Percentiles rank a stretch among this genome's conserved stretches.
Evolutionary conservation across 2,329 filamentous ascomycete genomes (phyloP).

Genomic region (Ophiostoma quercus): DNA sequence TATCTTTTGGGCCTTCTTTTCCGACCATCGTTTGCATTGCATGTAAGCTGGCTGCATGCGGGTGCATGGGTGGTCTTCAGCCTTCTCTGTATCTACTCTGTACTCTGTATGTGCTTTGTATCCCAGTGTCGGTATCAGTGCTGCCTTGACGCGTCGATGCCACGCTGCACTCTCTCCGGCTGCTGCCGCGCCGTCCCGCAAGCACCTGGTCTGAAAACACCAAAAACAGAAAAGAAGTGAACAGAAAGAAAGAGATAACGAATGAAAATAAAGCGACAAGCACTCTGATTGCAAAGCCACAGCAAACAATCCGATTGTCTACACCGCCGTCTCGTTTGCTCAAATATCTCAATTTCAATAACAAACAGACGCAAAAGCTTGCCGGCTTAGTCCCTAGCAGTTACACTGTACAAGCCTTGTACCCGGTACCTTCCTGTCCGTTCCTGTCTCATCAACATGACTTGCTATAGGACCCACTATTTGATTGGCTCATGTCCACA

Average conservation of each 20-base stretch:
- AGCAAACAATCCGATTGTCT: not conserved
- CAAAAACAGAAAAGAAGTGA: not conserved
- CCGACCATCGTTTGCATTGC: not conserved
- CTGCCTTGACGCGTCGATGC: slow-evolving; percentile 4
- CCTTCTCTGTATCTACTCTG: not conserved
- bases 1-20: no score
- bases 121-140: not conserved
- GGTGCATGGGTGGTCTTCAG: not conserved
- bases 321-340: not conserved
- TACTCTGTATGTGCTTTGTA: not conserved
- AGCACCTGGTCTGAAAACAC: not conserved
- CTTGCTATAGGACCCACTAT: slow-evolving; percentile 17
- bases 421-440: slow-evolving; percentile 18
- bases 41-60: not conserved
- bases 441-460: slow-evolving; percentile 19
- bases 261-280: not conserved
- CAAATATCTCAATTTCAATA: not conserved
- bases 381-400: not conserved
- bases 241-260: not conserved
- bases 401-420: slow-evolving; percentile 6
- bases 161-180: not conserved
- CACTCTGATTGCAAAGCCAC: not conserved
- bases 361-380: not conserved
- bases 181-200: not conserved
- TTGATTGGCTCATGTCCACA: slow-evolving; percentile 19